A percentile compares a stretch with the other conserved stretches of the same genome.
phyloP scores from a whole-genome alignment of 345 rosid species.

The Eucalyptus curtisii region DNA sequence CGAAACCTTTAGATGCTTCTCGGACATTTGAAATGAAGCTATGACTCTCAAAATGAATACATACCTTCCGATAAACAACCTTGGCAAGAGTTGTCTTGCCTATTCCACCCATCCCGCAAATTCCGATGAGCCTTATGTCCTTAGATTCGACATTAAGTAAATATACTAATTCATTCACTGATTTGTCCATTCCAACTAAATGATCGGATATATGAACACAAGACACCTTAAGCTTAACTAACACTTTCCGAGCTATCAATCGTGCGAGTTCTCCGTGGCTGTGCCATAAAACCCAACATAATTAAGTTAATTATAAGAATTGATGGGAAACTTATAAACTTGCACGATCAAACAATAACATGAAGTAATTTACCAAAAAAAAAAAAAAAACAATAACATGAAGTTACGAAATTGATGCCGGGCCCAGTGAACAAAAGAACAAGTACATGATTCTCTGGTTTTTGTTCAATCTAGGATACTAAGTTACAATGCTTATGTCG shows the following conservation, averaged over 20 bases:
- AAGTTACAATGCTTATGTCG: neutral
- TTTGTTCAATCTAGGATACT: neutral
- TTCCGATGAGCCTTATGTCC: neutral
- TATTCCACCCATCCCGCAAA: neutral
- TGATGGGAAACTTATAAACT: too few species aligned
- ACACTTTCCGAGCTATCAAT: neutral
- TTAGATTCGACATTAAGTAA: neutral
- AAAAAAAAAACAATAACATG: too few species aligned
- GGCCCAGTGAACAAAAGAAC: accelerated
- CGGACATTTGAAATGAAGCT: neutral
- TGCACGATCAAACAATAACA: too few species aligned
- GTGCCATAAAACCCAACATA: neutral
- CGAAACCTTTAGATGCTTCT: neutral
- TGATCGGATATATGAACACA: neutral
- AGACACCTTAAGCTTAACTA: neutral
- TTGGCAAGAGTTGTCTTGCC: neutral
- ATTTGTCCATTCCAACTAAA: neutral
- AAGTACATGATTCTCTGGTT: neutral
- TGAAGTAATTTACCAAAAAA: too few species aligned
- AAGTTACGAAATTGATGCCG: accelerated
- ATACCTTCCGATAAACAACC: accelerated
- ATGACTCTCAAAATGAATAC: neutral
- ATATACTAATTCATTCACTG: neutral
- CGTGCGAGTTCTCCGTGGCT: neutral
- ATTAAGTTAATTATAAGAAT: too few species aligned